phyloP scores from a whole-genome alignment of 176 grass and related monocot species.

The Saccharum officinarum region DNA sequence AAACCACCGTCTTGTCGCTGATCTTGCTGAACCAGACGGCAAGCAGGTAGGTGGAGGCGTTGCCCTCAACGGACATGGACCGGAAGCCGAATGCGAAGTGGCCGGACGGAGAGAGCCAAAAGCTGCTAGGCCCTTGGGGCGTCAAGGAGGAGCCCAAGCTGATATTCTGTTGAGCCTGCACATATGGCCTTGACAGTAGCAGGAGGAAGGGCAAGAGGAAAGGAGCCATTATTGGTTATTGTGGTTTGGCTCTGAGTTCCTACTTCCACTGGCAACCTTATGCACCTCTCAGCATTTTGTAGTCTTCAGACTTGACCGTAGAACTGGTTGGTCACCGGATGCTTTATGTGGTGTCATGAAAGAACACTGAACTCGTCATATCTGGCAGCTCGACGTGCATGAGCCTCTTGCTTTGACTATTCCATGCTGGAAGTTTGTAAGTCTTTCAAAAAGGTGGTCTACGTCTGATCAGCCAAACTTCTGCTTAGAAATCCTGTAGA shows the following conservation, averaged over 20 bases:
- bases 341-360: background rate
- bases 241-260: background rate
- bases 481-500: background rate
- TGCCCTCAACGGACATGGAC: background rate
- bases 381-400: background rate
- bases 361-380: background rate
- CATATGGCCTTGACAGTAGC: background rate
- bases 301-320: background rate
- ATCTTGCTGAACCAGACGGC: slow-evolving; percentile 60
- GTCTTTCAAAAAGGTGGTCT: background rate
- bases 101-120: slow-evolving; percentile 22
- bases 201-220: slow-evolving; percentile 5
- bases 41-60: slow-evolving; percentile 36
- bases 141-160: slow-evolving; percentile 23
- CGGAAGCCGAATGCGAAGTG: slow-evolving; percentile 29
- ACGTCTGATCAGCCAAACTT: background rate
- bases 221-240: background rate
- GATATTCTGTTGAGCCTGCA: slow-evolving; percentile 25
- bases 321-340: background rate
- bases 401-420: background rate
- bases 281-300: background rate
- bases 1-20: slow-evolving; percentile 36
- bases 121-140: slow-evolving; percentile 21
- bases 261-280: background rate
- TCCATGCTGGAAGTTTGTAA: background rate